Conservation (phyloP, 257 asterid genomes). For the Rubia yunnanensis region DNA sequence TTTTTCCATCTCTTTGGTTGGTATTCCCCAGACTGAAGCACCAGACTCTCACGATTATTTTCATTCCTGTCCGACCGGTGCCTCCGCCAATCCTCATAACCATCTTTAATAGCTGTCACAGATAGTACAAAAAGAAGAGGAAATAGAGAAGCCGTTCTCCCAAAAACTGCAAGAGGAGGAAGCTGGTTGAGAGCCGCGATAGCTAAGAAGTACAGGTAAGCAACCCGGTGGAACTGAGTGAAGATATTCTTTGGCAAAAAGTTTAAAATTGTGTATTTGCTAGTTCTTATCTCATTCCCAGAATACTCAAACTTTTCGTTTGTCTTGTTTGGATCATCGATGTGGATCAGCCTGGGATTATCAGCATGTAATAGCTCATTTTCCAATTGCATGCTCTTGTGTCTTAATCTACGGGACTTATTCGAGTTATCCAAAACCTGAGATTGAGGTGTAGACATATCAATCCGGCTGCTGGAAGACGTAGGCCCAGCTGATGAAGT, state of each 20-base stretch:
- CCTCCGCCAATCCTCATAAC: constrained; percentile 98
- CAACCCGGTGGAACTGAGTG: constrained; percentile 91
- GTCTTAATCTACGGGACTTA: constrained; percentile 49
- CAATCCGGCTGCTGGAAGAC: constrained; percentile 10
- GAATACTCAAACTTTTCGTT: constrained; percentile 53
- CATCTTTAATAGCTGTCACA: constrained; percentile 96
- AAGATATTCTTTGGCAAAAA: constrained; percentile 93
- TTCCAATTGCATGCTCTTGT: constrained; percentile 77
- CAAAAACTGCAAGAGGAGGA: constrained; percentile 98
- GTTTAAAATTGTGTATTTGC: constrained; percentile 77
- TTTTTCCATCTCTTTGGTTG: constrained; percentile 66
- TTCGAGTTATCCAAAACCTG: constrained; percentile 30
- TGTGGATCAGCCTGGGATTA: constrained; percentile 74
- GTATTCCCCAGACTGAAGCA: constrained; percentile 58
- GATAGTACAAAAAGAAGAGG: constrained; percentile 96
- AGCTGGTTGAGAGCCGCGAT: constrained; percentile 96
- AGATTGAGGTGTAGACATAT: constrained; percentile 22
- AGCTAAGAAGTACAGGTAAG: constrained; percentile 87
- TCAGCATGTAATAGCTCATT: constrained; percentile 46
- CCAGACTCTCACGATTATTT: constrained; percentile 83
- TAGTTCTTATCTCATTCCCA: constrained; percentile 92
- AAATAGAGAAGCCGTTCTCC: constrained; percentile 90
- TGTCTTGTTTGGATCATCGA: constrained; percentile 74
- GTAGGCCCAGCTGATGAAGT: constrained; percentile 13
- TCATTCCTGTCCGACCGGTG: constrained; percentile 98